Conservation (phyloP, 1,284 basidiomycete species). For the Porodaedalea pini region DNA sequence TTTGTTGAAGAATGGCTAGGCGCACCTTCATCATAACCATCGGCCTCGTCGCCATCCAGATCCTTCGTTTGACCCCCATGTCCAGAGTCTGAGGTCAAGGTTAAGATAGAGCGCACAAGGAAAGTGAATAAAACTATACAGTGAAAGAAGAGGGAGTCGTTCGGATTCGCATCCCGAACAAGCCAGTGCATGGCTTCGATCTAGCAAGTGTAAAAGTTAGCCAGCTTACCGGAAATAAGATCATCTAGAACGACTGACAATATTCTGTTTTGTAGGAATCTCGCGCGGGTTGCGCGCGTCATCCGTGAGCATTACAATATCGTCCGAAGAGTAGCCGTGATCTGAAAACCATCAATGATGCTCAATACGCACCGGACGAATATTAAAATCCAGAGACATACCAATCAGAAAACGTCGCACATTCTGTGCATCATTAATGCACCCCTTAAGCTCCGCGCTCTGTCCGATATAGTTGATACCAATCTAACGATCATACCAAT, state of each 20-base stretch:
- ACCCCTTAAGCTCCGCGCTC: constrained; percentile 64
- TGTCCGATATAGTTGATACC: constrained; percentile 83
- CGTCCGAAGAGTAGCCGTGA: constrained; percentile 70
- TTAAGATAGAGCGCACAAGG: neutral
- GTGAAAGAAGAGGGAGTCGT: constrained; percentile 91
- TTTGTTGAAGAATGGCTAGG: constrained; percentile 5
- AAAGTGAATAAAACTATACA: constrained; percentile 45
- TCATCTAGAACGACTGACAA: constrained; percentile 43
- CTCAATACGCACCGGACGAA: neutral
- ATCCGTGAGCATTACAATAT: constrained; percentile 88
- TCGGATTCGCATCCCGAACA: constrained; percentile 70
- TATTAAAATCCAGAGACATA: constrained; percentile 33
- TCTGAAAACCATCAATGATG: constrained; percentile 28
- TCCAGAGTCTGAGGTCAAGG: constrained; percentile 38
- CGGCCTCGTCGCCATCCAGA: constrained; percentile 40
- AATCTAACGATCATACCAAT: constrained; percentile 42
- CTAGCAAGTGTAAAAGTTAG: constrained; percentile 33
- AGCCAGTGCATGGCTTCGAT: constrained; percentile 86
- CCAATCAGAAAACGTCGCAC: constrained; percentile 70
- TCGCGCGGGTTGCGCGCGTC: constrained; percentile 60
- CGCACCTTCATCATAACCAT: constrained; percentile 37
- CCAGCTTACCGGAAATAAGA: neutral
- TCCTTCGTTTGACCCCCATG: constrained; percentile 58
- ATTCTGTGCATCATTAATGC: constrained; percentile 86
- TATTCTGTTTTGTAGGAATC: constrained; percentile 78